These are phyloP conservation scores for Seminavis robusta DNA, from an alignment of 108 stramenopile genomes.

Conservation along the genomic window DNA sequence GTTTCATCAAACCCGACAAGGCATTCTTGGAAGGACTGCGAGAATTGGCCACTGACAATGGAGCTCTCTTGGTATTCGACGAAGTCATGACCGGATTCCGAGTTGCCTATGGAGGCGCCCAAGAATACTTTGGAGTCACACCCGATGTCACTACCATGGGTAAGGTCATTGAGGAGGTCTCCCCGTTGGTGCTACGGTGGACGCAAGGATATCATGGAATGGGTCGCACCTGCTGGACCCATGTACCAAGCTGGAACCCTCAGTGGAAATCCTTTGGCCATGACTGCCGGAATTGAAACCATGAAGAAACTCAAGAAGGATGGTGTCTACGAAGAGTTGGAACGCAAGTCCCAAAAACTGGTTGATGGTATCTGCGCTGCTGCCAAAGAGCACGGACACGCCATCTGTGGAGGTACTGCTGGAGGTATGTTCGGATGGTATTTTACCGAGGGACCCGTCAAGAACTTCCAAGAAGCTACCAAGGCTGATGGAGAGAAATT, in stretches of 20 bases:
- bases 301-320: slow-evolving; percentile 84
- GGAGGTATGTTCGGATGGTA: slow-evolving; percentile 99
- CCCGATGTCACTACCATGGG: slow-evolving; percentile 99
- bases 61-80: slow-evolving; percentile 94
- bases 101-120: slow-evolving; percentile 95
- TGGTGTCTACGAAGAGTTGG: slow-evolving; percentile 91
- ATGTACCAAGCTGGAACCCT: slow-evolving; percentile 99
- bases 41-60: slow-evolving; percentile 82
- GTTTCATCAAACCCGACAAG: slow-evolving; percentile 96
- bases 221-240: slow-evolving; percentile 96
- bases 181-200: slow-evolving; percentile 98
- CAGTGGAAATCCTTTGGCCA: slow-evolving; percentile 96
- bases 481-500: slow-evolving; percentile 93
- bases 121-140: slow-evolving; percentile 94
- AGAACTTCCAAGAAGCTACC: slow-evolving; percentile 87
- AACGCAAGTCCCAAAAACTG: slow-evolving; percentile 86
- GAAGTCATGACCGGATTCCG: slow-evolving; percentile 99
- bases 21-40: slow-evolving; percentile 94
- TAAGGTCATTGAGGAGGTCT: slow-evolving; percentile 98
- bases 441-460: slow-evolving; percentile 94
- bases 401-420: slow-evolving; percentile 83
- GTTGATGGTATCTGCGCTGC: slow-evolving; percentile 87
- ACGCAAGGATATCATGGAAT: slow-evolving; percentile 94
- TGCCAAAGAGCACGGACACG: slow-evolving; percentile 89
- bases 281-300: slow-evolving; percentile 98